Percentiles rank a stretch among this genome's conserved stretches.
These are phyloP conservation scores for Calycina marina DNA, from an alignment of 2,329 filamentous ascomycete species.

Conservation along the genomic window DNA sequence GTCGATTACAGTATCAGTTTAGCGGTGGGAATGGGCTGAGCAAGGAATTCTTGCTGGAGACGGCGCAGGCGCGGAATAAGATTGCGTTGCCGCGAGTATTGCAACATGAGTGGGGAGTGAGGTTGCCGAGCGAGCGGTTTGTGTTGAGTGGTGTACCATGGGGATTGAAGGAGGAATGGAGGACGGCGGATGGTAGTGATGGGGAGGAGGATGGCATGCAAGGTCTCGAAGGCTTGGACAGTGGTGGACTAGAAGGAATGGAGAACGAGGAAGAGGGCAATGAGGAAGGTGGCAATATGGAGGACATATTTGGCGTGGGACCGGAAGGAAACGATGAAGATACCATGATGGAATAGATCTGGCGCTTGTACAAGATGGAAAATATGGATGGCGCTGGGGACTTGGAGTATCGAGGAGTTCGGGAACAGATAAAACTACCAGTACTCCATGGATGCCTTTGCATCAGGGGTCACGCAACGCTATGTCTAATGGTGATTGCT, in stretches of 20 bases:
- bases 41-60: conserved; percentile 65
- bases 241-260: conserved; percentile 23
- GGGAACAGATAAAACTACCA: too few species aligned
- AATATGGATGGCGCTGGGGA: too few species aligned
- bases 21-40: conserved; percentile 37
- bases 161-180: conserved; percentile 47
- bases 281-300: conserved; percentile 19
- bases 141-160: conserved; percentile 51
- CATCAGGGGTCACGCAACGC: too few species aligned
- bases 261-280: conserved; percentile 24
- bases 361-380: conserved; percentile 3
- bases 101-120: conserved; percentile 51
- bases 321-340: conserved; percentile 4
- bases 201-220: conserved; percentile 27
- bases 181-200: conserved; percentile 30
- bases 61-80: conserved; percentile 58
- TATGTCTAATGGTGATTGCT: too few species aligned
- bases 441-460: too few species aligned
- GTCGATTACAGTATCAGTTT: conserved; percentile 56
- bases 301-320: conserved; percentile 27
- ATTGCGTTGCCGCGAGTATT: conserved; percentile 47
- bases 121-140: conserved; percentile 53
- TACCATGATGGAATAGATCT: not conserved
- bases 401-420: too few species aligned
- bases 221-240: conserved; percentile 23